Evolutionary conservation across 129 eudicot genomes (phyloP).

Genomic region (Logfia minima): DNA sequence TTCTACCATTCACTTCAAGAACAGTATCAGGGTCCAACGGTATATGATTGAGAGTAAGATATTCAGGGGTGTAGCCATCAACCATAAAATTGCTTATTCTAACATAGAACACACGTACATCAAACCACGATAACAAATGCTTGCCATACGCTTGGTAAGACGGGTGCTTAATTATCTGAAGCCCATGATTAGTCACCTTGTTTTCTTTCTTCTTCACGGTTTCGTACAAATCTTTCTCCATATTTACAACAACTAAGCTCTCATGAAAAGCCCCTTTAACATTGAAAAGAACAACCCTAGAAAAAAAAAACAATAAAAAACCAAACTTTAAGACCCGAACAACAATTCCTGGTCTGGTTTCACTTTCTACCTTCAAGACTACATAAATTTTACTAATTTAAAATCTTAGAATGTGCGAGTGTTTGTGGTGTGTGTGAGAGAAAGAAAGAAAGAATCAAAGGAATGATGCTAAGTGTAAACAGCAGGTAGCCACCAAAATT

Average conservation of each 20-base stretch:
- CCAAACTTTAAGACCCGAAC: constrained; percentile 1
- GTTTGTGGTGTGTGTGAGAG: constrained; percentile 22
- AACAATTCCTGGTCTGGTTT: constrained; percentile 7
- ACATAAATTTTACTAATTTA: not conserved
- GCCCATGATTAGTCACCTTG: constrained; percentile 37
- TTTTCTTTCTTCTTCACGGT: constrained; percentile 35
- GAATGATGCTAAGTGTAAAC: constrained; percentile 22
- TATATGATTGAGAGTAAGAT: constrained; percentile 64
- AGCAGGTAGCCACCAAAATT: constrained; percentile 34
- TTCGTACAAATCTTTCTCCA: constrained; percentile 51
- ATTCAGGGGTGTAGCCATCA: constrained; percentile 65
- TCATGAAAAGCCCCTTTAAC: constrained; percentile 25
- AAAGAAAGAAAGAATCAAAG: constrained; percentile 8
- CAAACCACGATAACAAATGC: constrained; percentile 61
- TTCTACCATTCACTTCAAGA: constrained; percentile 75
- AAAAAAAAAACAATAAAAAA: constrained; percentile 1
- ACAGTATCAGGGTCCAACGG: constrained; percentile 69
- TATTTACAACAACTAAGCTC: constrained; percentile 31
- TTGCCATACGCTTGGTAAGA: constrained; percentile 43
- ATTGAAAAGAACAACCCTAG: constrained; percentile 39
- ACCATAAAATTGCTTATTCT: constrained; percentile 66
- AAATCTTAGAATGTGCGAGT: constrained; percentile 1
- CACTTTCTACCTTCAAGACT: constrained; percentile 13
- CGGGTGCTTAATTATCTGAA: constrained; percentile 64
- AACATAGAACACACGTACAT: constrained; percentile 70